Percentiles rank a stretch among this genome's conserved stretches.
phyloP scores from a whole-genome alignment of 768 basidiomycete species.

The Lactarius trivialis region DNA sequence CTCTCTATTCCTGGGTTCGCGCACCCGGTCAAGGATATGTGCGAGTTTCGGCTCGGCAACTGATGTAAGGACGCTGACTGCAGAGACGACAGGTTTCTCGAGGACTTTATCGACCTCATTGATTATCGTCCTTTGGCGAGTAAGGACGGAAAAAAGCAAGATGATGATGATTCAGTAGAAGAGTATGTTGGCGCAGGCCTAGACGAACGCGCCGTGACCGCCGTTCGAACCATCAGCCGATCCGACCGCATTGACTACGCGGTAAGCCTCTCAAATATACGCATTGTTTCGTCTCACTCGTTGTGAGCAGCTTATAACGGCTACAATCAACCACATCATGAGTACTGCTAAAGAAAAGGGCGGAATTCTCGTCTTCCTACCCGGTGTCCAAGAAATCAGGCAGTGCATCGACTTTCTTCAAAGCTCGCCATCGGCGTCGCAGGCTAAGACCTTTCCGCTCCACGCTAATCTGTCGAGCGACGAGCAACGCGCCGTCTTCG shows the following conservation, averaged over 20 bases:
- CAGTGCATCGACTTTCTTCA: constrained; percentile 63
- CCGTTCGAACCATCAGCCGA: constrained; percentile 54
- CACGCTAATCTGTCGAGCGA: constrained; percentile 84
- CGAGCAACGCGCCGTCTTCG: constrained; percentile 78
- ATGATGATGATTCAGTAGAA: constrained; percentile 23
- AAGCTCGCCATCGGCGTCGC: constrained; percentile 29
- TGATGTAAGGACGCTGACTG: not conserved
- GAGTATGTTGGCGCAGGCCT: constrained; percentile 48
- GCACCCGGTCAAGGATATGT: constrained; percentile 73
- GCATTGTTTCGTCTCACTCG: not conserved
- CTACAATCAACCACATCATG: constrained; percentile 58
- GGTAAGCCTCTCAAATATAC: constrained; percentile 33
- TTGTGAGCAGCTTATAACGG: constrained; percentile 30
- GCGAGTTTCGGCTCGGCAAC: constrained; percentile 24
- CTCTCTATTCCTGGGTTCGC: constrained; percentile 80
- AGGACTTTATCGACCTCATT: constrained; percentile 15
- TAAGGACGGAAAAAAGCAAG: constrained; percentile 9
- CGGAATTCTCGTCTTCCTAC: constrained; percentile 81
- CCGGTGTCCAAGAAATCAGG: constrained; percentile 85
- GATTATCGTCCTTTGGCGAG: constrained; percentile 15
- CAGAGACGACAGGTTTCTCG: constrained; percentile 17
- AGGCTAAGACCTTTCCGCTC: constrained; percentile 61
- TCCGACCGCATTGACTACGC: constrained; percentile 69
- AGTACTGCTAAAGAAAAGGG: constrained; percentile 41
- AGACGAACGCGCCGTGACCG: constrained; percentile 41